phyloP scores from a whole-genome alignment of 208 protist genomes.

The Leishmania tarentolae region DNA sequence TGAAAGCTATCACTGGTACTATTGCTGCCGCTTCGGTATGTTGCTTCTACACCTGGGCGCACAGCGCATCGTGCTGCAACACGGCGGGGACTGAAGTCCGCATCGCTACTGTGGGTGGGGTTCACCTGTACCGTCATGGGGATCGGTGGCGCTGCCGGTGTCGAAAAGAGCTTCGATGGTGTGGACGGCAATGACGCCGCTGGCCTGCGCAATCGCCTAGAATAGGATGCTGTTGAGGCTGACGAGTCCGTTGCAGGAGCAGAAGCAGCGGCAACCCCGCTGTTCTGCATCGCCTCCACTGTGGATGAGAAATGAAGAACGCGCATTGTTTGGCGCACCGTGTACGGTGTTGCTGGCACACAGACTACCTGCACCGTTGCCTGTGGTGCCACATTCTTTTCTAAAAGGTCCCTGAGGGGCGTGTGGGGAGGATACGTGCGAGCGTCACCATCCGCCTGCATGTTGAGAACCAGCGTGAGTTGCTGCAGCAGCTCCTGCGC shows the following conservation, averaged over 20 bases:
- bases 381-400: constrained; percentile 31
- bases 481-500: constrained; percentile 58
- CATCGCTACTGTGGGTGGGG: background rate
- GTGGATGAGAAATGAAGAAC: constrained; percentile 61
- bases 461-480: constrained; percentile 55
- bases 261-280: background rate
- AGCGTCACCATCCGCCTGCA: constrained; percentile 26
- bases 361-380: constrained; percentile 61
- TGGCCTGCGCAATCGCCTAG: background rate
- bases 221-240: background rate
- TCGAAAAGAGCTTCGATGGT: constrained; percentile 12
- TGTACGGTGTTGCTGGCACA: constrained; percentile 42
- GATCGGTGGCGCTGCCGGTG: background rate
- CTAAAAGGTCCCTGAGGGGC: constrained; percentile 38
- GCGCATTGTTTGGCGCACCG: constrained; percentile 52
- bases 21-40: background rate
- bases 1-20: background rate
- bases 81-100: background rate
- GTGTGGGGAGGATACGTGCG: constrained; percentile 52
- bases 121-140: background rate
- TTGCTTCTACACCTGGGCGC: background rate
- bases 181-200: background rate
- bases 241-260: background rate
- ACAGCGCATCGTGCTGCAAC: background rate
- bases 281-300: constrained; percentile 17